Conservation (phyloP, 495 filamentous ascomycete genomes). For the Trichoderma virens region DNA sequence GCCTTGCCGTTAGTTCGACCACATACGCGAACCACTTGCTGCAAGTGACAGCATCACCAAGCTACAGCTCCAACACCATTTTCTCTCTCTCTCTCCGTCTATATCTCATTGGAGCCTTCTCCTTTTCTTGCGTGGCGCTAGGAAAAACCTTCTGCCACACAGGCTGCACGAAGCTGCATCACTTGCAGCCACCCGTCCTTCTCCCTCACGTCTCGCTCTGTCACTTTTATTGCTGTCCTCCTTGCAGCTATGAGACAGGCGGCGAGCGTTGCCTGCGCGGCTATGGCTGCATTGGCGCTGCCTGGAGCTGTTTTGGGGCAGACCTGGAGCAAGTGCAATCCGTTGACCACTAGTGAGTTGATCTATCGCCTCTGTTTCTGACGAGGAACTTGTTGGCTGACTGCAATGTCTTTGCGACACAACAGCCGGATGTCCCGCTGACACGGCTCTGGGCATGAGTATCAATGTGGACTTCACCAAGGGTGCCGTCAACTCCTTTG, state of each 20-base stretch:
- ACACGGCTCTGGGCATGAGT: constrained; percentile 74
- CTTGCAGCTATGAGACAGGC: constrained; percentile 8
- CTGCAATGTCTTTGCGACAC: neutral
- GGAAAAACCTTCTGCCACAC: neutral
- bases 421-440: constrained; percentile 53
- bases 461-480: constrained; percentile 74
- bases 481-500: constrained; percentile 64
- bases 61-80: neutral
- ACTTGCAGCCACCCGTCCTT: neutral
- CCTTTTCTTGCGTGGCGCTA: constrained; percentile 6
- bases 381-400: neutral
- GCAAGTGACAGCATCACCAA: neutral
- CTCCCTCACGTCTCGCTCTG: neutral
- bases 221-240: neutral
- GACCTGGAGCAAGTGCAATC: constrained; percentile 30
- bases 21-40: too few relatives aligned
- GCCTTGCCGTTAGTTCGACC: too few relatives aligned
- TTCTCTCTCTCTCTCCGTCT: neutral
- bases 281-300: neutral
- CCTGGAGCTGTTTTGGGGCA: constrained; percentile 15
- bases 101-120: neutral
- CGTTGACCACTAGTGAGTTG: constrained; percentile 20
- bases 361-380: constrained; percentile 10
- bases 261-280: constrained; percentile 4
- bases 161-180: constrained; percentile 1